Percentiles rank a stretch among this genome's conserved stretches.
Evolutionary conservation across 1,139 yeast species (phyloP).

Genomic region (Suhomyces taliae): DNA sequence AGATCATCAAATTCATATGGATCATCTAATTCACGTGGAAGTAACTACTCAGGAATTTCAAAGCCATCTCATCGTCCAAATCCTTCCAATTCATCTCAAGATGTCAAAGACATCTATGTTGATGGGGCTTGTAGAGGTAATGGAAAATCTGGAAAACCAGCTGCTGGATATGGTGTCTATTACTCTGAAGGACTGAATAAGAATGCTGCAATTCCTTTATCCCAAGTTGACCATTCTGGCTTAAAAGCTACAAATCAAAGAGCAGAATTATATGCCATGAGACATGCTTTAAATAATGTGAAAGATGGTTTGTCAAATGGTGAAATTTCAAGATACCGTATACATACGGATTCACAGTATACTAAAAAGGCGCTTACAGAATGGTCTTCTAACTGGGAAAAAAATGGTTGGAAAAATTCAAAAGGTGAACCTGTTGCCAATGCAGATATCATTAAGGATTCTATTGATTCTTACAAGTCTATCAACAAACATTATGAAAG

Average conservation of each 20-base stretch:
- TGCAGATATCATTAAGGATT: constrained; percentile 45
- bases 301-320: constrained; percentile 17
- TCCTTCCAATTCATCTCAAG: no score
- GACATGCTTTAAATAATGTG: constrained; percentile 51
- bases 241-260: constrained; percentile 69
- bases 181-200: constrained; percentile 57
- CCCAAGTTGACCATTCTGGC: constrained; percentile 23
- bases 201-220: constrained; percentile 53
- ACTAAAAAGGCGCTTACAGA: constrained; percentile 45
- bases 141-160: constrained; percentile 47
- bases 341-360: constrained; percentile 61
- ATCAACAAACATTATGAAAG: constrained; percentile 28
- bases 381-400: constrained; percentile 57
- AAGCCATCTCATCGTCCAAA: no score
- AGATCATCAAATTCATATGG: background rate
- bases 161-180: constrained; percentile 69
- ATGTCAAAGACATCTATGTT: constrained; percentile 38
- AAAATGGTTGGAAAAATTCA: constrained; percentile 52
- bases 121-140: constrained; percentile 72
- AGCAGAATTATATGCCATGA: constrained; percentile 73
- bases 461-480: constrained; percentile 23
- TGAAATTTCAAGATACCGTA: constrained; percentile 23
- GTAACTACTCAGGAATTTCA: background rate
- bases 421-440: constrained; percentile 51
- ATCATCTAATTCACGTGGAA: no score